Conservation (phyloP, 2,329 filamentous ascomycete genomes). For the Mariannaea elegans region DNA sequence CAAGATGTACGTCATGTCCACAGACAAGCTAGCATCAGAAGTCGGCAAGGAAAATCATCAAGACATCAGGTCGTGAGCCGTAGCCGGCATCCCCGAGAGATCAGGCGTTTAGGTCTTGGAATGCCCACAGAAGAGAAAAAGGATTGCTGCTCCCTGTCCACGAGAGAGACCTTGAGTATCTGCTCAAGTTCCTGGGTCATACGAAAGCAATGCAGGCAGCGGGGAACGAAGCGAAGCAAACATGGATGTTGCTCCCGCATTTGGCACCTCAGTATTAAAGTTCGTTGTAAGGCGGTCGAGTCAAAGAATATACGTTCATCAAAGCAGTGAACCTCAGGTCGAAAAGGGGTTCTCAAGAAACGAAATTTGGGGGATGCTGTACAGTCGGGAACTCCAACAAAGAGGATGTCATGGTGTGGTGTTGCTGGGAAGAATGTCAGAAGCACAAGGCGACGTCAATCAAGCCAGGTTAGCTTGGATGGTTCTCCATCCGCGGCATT, state of each 20-base stretch:
- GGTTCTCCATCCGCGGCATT: conserved; percentile 34
- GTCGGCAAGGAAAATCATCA: conserved; percentile 38
- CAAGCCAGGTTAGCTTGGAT: conserved; percentile 47
- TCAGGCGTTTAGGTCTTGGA: conserved; percentile 23
- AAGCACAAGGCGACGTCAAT: conserved; percentile 43
- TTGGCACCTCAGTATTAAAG: conserved; percentile 37
- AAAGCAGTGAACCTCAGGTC: conserved; percentile 35
- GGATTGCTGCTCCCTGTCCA: conserved; percentile 20
- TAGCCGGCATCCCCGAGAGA: conserved; percentile 26
- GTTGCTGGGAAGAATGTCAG: conserved; percentile 35
- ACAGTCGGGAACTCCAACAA: conserved; percentile 43
- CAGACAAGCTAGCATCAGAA: conserved; percentile 36
- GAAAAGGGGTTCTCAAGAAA: conserved; percentile 39
- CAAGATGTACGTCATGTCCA: conserved; percentile 39
- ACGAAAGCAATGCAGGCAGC: conserved; percentile 24
- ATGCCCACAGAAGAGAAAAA: conserved; percentile 16
- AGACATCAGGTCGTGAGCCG: conserved; percentile 39
- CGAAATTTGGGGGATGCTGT: conserved; percentile 39
- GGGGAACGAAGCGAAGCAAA: conserved; percentile 27
- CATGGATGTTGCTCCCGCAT: conserved; percentile 32
- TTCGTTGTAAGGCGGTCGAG: conserved; percentile 32
- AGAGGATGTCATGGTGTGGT: conserved; percentile 40
- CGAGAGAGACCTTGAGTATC: conserved; percentile 28
- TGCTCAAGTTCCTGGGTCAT: conserved; percentile 31
- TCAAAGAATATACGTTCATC: conserved; percentile 43